A percentile compares a stretch with the other conserved stretches of the same genome.
These are phyloP conservation scores for Chionographis japonica DNA, from an alignment of 106 monocot genomes.

Conservation along the genomic window DNA sequence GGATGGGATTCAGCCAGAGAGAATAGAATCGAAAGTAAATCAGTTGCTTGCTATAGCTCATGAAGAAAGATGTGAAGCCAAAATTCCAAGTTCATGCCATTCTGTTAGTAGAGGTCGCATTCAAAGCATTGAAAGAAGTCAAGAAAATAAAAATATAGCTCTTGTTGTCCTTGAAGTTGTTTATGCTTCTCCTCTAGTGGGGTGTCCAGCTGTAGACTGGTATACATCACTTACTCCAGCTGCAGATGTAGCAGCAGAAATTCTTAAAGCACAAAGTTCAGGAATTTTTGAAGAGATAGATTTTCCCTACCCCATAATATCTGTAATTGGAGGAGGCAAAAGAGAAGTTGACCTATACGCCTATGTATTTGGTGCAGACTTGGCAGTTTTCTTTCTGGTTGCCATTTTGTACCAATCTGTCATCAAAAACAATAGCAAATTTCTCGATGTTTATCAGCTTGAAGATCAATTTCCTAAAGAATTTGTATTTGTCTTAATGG, in stretches of 20 bases:
- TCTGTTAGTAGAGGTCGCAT: slow-evolving; percentile 64
- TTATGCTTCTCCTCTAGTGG: slow-evolving; percentile 62
- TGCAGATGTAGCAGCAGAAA: slow-evolving; percentile 78
- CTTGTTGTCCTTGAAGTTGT: slow-evolving; percentile 92
- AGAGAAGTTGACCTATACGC: slow-evolving; percentile 90
- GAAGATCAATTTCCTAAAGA: slow-evolving; percentile 98
- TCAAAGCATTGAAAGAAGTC: slow-evolving; percentile 92
- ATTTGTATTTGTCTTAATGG: slow-evolving; percentile 96
- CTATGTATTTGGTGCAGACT: slow-evolving; percentile 94
- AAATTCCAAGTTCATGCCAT: slow-evolving; percentile 33
- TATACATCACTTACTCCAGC: slow-evolving; percentile 80
- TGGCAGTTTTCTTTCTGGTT: slow-evolving; percentile 93
- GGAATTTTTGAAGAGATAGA: slow-evolving; percentile 60
- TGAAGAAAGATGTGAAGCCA: slow-evolving; percentile 54
- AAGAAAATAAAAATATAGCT: slow-evolving; percentile 59
- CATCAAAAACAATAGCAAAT: slow-evolving; percentile 88
- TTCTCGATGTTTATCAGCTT: slow-evolving; percentile 95
- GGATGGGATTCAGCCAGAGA: slow-evolving; percentile 95
- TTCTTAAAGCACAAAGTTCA: slow-evolving; percentile 43
- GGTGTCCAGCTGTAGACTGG: slow-evolving; percentile 46
- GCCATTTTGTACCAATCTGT: slow-evolving; percentile 95
- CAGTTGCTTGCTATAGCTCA: slow-evolving; percentile 56
- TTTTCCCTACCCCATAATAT: slow-evolving; percentile 80
- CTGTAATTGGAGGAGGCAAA: slow-evolving; percentile 90
- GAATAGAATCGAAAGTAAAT: slow-evolving; percentile 79